A percentile compares a stretch with the other conserved stretches of the same genome.
phyloP scores from a whole-genome alignment of 2,329 filamentous ascomycete genomes.

The Phialemoniopsis sp. region DNA sequence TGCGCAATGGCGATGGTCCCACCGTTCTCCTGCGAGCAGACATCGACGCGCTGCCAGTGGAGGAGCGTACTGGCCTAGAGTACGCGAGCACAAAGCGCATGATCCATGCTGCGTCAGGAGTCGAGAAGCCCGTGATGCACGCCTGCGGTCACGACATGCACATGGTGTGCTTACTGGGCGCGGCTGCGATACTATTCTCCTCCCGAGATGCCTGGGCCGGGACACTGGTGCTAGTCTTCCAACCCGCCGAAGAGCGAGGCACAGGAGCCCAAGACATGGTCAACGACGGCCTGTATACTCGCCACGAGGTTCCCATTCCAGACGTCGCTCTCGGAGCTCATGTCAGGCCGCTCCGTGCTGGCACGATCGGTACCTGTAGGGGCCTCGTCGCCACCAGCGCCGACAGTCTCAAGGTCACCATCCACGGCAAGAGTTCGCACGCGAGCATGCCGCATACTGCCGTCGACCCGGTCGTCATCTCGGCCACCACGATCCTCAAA shows the following conservation, averaged over 20 bases:
- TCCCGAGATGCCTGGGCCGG: slow-evolving; percentile 50
- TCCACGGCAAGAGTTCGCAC: slow-evolving; percentile 37
- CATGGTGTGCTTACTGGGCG: slow-evolving; percentile 52
- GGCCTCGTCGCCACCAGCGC: slow-evolving; percentile 16
- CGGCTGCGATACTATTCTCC: slow-evolving; percentile 42
- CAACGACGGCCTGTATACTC: slow-evolving; percentile 26
- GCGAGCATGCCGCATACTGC: slow-evolving; percentile 32
- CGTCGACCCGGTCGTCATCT: slow-evolving; percentile 42
- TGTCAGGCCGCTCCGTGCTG: slow-evolving; percentile 24
- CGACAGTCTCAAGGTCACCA: slow-evolving; percentile 19
- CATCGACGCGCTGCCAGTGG: slow-evolving; percentile 43
- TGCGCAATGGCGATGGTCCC: slow-evolving; percentile 11
- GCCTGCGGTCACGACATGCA: slow-evolving; percentile 68
- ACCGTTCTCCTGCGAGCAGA: slow-evolving; percentile 43
- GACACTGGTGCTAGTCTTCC: slow-evolving; percentile 61
- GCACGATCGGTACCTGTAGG: slow-evolving; percentile 13
- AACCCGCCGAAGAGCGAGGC: slow-evolving; percentile 63
- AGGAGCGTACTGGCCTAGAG: slow-evolving; percentile 39
- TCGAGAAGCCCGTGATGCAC: slow-evolving; percentile 58
- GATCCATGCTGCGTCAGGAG: slow-evolving; percentile 35
- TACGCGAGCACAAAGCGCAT: slow-evolving; percentile 37
- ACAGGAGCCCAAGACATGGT: slow-evolving; percentile 47
- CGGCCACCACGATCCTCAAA: slow-evolving; percentile 29
- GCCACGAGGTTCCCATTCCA: slow-evolving; percentile 19
- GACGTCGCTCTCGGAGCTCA: slow-evolving; percentile 30